These are phyloP conservation scores for Penicillium italicum DNA, from an alignment of 2,329 filamentous ascomycete genomes.

Conservation along the genomic window DNA sequence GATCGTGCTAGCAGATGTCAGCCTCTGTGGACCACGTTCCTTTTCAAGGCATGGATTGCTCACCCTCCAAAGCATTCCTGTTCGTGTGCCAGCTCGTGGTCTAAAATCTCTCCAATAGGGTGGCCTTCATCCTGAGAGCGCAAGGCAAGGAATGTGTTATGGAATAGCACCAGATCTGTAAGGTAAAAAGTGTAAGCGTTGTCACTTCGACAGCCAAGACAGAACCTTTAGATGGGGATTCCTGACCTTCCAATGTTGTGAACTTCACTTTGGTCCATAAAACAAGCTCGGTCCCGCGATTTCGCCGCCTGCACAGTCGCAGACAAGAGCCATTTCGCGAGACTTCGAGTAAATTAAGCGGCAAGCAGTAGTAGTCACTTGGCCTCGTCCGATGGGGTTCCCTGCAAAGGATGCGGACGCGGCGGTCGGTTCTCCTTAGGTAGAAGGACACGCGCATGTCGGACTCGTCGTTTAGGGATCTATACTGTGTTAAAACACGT, in stretches of 20 bases:
- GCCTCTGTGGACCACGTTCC: background rate
- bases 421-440: constrained; percentile 49
- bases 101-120: constrained; percentile 42
- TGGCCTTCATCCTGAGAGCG: constrained; percentile 52
- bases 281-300: constrained; percentile 40
- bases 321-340: constrained; percentile 38
- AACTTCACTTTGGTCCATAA: constrained; percentile 57
- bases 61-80: constrained; percentile 51
- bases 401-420: constrained; percentile 54
- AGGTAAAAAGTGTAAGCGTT: background rate
- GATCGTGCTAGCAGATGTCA: constrained; percentile 46
- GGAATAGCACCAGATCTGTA: constrained; percentile 56
- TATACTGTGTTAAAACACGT: constrained; percentile 19
- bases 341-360: constrained; percentile 47
- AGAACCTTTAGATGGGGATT: background rate
- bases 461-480: constrained; percentile 46
- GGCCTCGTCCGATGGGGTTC: constrained; percentile 40
- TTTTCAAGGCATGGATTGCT: constrained; percentile 7
- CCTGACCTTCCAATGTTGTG: constrained; percentile 51
- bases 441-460: constrained; percentile 51
- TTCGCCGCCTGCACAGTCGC: constrained; percentile 37
- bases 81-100: constrained; percentile 50
- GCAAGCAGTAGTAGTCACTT: constrained; percentile 49
- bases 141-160: constrained; percentile 55
- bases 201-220: background rate